Base-by-base conservation (phyloP, 768 basidiomycete species). In the Serendipita vermifera region DNA sequence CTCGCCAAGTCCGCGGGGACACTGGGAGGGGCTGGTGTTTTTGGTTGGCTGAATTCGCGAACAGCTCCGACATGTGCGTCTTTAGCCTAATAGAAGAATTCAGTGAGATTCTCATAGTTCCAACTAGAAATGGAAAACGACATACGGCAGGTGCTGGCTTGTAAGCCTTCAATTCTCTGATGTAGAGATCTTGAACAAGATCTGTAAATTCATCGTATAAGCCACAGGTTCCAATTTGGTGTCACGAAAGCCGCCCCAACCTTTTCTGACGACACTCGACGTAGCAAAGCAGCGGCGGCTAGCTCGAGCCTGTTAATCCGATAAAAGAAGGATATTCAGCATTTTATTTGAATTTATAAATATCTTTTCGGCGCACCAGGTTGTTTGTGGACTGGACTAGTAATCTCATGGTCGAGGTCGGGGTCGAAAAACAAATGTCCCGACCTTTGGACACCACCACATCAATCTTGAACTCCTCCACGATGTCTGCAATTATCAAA, bases 61-160 rank as follows among this genome's bases (percentile, higher is more conserved):
- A 98, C 92, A 57, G 69, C 73, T 56, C 87, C 88, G 63, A 90
- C 81, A 68, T 91, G 88, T 55, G 91, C 91, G 68, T 96, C 87
- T 70, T 87, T 82, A 60, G 85, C 80, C 93, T 98, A 63, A 53
- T 20, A 31, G 35, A 32, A n/a, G 46, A 9, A 15, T n/a, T 51
- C 7, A 22, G 4, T 51, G 9, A 51, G 46, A 20, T 22, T 51
- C 46, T 5, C 15, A n/a, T 41, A n/a, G 20, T 17, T 51, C 13
- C 32, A 26, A 17, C 48, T 27, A 11, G 32, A 26, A 53, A 24
- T 48, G 56, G 58, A 26, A 9, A 24, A 29, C 3, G n/a, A 77
- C 87, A 68, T 64, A 92, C 91, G 41, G 67, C 69, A 3, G 80
- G 72, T 33, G 81, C 72, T 36, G 87, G 76, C 75, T 89, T 94